Evolutionary conservation across 164 flowering plant species (phyloP), one percentile per base, ranked within the genome.

Genomic region (Dillenia turbinata): DNA sequence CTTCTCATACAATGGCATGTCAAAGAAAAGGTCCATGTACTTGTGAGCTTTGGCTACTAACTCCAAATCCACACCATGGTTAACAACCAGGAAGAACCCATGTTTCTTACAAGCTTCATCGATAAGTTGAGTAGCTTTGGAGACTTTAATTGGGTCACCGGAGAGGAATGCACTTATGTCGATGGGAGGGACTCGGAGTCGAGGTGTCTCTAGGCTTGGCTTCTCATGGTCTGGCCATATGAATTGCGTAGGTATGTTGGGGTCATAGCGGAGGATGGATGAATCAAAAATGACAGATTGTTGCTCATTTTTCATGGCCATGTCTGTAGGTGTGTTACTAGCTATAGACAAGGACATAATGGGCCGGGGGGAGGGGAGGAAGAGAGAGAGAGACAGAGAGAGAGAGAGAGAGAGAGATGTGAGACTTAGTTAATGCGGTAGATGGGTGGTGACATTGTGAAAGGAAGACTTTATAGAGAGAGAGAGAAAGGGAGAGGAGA

Each of bases 151-250:
- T 1, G 81, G 70, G 57, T 88, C 89, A 1, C 78, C 80, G 0
- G 85, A 69, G 56, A 81, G 69, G 60, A 83, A 84, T 9, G 59
- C 78, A 0, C 57, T 61, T 24, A 88, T 11, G 67, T 88, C 91
- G 11, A 88, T 77, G 10, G 75, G 63, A 10, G 89, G 89, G 13
- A 81, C 71, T 0, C 8, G 60, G 15, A 88, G 79, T 15, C 66
- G 64, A 7, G 78, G 83, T 2, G 71, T 52, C 1, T 70, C 57
- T 0, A 52, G 44, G 49, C 66, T 24, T 9, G 90, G 89, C 61
- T 77, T 79, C 16, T 87, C 96, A 8, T 79, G 67, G 61, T 85
- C 86, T 0, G 96, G 87, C 90, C 93, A 89, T 15, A 89, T 69
- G 81, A 87, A 89, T 49, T 82, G 76, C 5, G 70, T 47, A 0